A percentile compares a stretch with the other conserved stretches of the same genome.
Evolutionary conservation across 768 basidiomycete genomes (phyloP).

Genomic region (Boletales sp.): DNA sequence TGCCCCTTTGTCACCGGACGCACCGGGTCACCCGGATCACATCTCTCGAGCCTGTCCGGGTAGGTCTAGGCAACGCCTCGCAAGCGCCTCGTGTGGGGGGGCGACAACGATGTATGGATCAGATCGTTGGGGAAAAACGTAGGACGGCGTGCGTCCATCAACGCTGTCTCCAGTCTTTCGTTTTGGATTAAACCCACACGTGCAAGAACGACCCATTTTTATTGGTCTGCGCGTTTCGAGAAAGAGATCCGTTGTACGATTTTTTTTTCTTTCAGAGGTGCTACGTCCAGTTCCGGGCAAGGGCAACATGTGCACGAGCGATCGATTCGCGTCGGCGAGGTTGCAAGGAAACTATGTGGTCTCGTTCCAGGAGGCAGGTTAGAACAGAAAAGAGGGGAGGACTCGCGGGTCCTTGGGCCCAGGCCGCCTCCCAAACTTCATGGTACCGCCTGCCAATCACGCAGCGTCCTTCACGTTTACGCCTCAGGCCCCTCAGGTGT

Average conservation of each 20-base stretch:
- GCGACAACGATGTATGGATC: too few species aligned
- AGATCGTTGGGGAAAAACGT: conserved; percentile 1
- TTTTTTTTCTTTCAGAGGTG: too few species aligned
- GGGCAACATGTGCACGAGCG: not conserved
- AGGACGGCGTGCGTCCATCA: not conserved
- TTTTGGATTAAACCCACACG: too few species aligned
- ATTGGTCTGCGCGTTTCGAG: too few species aligned
- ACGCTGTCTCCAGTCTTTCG: too few species aligned
- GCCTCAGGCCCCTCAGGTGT: not conserved
- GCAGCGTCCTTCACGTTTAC: conserved; percentile 13
- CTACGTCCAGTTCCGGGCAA: too few species aligned
- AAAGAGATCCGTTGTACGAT: too few species aligned
- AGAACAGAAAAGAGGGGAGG: not conserved
- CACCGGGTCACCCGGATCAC: too few species aligned
- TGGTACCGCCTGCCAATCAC: conserved; percentile 11
- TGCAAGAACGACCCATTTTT: too few species aligned
- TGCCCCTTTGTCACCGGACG: too few species aligned
- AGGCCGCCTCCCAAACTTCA: not conserved
- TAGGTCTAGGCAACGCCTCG: conserved; percentile 13
- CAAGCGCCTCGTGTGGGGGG: conserved; percentile 18
- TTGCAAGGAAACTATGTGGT: not conserved
- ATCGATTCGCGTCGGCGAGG: conserved; percentile 6
- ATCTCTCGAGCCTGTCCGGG: too few species aligned
- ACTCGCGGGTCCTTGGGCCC: not conserved
- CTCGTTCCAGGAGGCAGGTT: not conserved